Percentiles rank a stretch among this genome's conserved stretches.
phyloP scores from a whole-genome alignment of 2,329 filamentous ascomycete genomes.

The Neonectria faginata region DNA sequence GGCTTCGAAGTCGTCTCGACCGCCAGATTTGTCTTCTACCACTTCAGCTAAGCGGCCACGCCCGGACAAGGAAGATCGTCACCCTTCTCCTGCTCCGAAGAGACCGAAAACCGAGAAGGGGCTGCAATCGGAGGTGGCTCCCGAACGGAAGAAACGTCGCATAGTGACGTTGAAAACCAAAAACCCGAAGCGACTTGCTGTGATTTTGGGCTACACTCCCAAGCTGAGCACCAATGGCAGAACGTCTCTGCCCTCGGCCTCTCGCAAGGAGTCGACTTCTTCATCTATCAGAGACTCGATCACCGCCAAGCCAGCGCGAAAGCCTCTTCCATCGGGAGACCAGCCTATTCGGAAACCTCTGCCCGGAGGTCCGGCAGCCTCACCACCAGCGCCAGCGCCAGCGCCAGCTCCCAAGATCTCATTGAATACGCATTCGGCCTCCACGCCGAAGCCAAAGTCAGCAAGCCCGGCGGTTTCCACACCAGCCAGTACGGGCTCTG shows the following conservation, averaged over 20 bases:
- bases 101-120: conserved; percentile 53
- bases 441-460: conserved; percentile 41
- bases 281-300: conserved; percentile 47
- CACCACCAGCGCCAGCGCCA: conserved; percentile 37
- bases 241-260: conserved; percentile 50
- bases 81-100: conserved; percentile 51
- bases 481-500: conserved; percentile 38
- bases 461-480: conserved; percentile 42
- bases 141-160: conserved; percentile 47
- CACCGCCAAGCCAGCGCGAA: conserved; percentile 51
- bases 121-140: conserved; percentile 35
- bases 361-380: conserved; percentile 45
- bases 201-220: conserved; percentile 49
- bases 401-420: conserved; percentile 46
- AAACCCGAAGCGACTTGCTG: conserved; percentile 51
- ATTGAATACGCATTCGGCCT: conserved; percentile 36
- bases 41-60: conserved; percentile 51
- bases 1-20: conserved; percentile 36
- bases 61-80: conserved; percentile 52
- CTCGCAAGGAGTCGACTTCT: conserved; percentile 43
- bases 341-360: conserved; percentile 47
- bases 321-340: conserved; percentile 51
- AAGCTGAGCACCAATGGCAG: conserved; percentile 40
- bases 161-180: conserved; percentile 54
- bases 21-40: conserved; percentile 34